Conservation (phyloP, 2,329 filamentous ascomycete species). For the Colletotrichum gigasporum region DNA sequence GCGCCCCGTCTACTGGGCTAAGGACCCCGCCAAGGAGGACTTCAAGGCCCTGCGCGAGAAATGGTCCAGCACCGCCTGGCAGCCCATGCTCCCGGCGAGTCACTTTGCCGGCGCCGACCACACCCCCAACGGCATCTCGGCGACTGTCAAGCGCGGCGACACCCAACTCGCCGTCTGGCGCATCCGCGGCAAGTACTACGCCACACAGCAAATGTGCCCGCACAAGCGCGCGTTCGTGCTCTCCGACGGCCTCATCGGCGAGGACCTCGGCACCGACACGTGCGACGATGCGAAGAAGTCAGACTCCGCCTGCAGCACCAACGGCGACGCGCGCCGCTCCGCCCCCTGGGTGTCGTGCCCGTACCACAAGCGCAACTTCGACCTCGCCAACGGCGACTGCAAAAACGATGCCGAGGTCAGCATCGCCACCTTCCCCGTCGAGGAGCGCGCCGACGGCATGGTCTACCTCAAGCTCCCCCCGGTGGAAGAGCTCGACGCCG, state of each 20-base stretch:
- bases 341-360: conserved; percentile 86
- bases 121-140: conserved; percentile 76
- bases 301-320: conserved; percentile 30
- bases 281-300: conserved; percentile 46
- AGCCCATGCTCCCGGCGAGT: conserved; percentile 76
- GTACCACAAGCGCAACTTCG: conserved; percentile 90
- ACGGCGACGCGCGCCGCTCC: conserved; percentile 41
- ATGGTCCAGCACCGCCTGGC: conserved; percentile 78
- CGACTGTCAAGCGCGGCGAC: conserved; percentile 85
- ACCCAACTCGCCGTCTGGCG: conserved; percentile 91
- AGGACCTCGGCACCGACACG: conserved; percentile 53
- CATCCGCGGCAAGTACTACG: conserved; percentile 81
- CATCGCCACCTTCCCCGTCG: conserved; percentile 83
- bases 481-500: conserved; percentile 80
- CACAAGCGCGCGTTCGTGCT: conserved; percentile 93
- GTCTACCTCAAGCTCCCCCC: conserved; percentile 85
- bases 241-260: conserved; percentile 84
- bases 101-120: conserved; percentile 74
- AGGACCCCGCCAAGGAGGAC: conserved; percentile 72
- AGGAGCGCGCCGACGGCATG: conserved; percentile 77
- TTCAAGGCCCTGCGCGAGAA: conserved; percentile 71
- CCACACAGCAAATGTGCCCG: conserved; percentile 93
- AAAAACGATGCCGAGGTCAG: conserved; percentile 78
- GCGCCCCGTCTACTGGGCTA: conserved; percentile 81
- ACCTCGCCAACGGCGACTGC: conserved; percentile 77